These are phyloP conservation scores for Chalaropsis thielavioides DNA, from an alignment of 2,329 filamentous ascomycete species.

Conservation along the genomic window DNA sequence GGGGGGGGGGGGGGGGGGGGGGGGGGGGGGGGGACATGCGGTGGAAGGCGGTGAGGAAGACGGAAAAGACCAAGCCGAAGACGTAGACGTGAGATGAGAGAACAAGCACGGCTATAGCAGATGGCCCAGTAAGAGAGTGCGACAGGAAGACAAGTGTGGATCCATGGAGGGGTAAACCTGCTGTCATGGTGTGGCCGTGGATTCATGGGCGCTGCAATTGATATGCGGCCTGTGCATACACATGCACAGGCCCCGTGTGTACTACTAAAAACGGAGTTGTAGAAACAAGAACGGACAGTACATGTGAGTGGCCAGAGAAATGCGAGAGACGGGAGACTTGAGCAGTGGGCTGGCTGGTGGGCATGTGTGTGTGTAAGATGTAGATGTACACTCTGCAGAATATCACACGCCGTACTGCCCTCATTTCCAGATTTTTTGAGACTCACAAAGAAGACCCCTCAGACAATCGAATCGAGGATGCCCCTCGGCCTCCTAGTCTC, in stretches of 20 bases:
- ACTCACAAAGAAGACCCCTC: too few species aligned
- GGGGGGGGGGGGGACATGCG: neutral
- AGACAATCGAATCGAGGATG: neutral
- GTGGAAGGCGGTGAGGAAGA: neutral
- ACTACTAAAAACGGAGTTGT: neutral
- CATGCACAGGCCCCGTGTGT: neutral
- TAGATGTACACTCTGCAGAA: too few species aligned
- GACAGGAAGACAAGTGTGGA: neutral
- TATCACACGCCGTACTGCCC: too few species aligned
- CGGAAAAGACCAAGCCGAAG: too few species aligned
- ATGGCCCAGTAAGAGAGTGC: neutral
- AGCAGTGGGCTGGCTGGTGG: too few species aligned
- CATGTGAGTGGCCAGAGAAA: neutral
- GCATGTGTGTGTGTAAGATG: too few species aligned
- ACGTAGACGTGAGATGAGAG: neutral
- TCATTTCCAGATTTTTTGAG: too few species aligned
- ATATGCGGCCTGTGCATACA: neutral
- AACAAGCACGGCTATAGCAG: neutral
- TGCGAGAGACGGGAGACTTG: neutral
- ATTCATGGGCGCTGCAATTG: too few species aligned
- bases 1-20: neutral
- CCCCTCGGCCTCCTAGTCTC: neutral
- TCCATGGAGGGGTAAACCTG: neutral
- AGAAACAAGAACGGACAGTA: neutral
- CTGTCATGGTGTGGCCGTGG: neutral